These are phyloP conservation scores for Trapa bicornis DNA, from an alignment of 345 rosid genomes.

Conservation along the genomic window DNA sequence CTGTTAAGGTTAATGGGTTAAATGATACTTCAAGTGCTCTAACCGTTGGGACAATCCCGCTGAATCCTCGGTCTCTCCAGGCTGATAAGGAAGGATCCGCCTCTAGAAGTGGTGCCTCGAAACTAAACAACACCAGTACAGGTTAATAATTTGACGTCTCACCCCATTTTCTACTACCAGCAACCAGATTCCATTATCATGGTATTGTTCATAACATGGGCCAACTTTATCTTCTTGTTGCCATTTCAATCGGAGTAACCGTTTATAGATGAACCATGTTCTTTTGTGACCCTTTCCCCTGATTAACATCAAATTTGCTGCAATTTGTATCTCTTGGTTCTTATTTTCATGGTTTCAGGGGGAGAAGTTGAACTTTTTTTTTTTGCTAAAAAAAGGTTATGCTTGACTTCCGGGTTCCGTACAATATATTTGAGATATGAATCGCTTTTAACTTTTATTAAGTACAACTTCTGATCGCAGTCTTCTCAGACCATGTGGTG, in stretches of 20 bases:
- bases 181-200: background rate
- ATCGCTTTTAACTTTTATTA: background rate
- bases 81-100: slow-evolving; percentile 16
- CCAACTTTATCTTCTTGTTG: background rate
- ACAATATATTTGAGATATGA: background rate
- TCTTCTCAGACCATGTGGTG: too few species aligned
- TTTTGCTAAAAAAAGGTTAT: background rate
- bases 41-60: slow-evolving; percentile 56
- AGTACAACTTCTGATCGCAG: background rate
- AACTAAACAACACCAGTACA: slow-evolving; percentile 6
- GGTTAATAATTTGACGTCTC: slow-evolving; percentile 2
- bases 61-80: slow-evolving; percentile 37
- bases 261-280: background rate
- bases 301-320: background rate
- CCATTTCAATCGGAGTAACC: slow-evolving; percentile 1
- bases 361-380: background rate
- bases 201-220: background rate
- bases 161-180: background rate
- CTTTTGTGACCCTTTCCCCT: background rate
- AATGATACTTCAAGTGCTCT: slow-evolving; percentile 28
- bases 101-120: slow-evolving; percentile 2
- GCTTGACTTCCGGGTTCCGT: background rate
- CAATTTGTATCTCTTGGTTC: slow-evolving; percentile 3
- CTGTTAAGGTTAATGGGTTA: slow-evolving; percentile 53
- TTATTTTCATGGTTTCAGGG: background rate